phyloP scores from a whole-genome alignment of 2,329 filamentous ascomycete genomes.

The Mollisia scopiformis region DNA sequence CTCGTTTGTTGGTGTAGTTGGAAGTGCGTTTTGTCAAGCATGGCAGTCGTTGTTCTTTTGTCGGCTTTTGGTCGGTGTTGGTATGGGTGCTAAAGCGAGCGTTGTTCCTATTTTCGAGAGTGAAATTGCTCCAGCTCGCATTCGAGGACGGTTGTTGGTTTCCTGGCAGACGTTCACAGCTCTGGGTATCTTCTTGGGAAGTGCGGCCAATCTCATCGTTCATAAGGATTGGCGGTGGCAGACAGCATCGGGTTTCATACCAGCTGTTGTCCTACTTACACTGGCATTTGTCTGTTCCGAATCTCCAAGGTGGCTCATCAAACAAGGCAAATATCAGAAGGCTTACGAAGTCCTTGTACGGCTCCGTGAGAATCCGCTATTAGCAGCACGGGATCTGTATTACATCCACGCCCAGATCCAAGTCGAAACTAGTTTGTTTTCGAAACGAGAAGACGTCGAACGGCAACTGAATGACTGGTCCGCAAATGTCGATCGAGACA shows the following conservation, averaged over 20 bases:
- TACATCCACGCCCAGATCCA: slow-evolving; percentile 45
- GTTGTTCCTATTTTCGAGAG: slow-evolving; percentile 53
- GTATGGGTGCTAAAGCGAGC: slow-evolving; percentile 58
- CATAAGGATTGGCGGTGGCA: slow-evolving; percentile 61
- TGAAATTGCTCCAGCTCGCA: slow-evolving; percentile 52
- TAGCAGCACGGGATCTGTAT: slow-evolving; percentile 63
- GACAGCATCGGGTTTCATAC: slow-evolving; percentile 65
- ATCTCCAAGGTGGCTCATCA: slow-evolving; percentile 66
- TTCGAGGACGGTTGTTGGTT: slow-evolving; percentile 43
- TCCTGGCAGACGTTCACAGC: slow-evolving; percentile 73
- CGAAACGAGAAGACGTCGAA: not conserved
- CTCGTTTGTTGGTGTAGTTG: not conserved
- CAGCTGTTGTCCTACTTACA: slow-evolving; percentile 56
- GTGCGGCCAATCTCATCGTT: slow-evolving; percentile 44
- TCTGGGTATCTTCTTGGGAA: slow-evolving; percentile 57
- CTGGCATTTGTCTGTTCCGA: slow-evolving; percentile 67
- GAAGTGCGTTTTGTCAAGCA: slow-evolving; percentile 54
- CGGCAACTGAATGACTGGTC: not conserved
- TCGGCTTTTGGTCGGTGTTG: slow-evolving; percentile 58
- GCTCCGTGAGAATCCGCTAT: slow-evolving; percentile 59
- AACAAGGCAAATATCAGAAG: slow-evolving; percentile 43
- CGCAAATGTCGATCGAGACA: not conserved
- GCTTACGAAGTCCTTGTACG: slow-evolving; percentile 58
- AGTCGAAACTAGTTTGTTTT: not conserved
- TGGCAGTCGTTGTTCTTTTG: slow-evolving; percentile 58